These are phyloP conservation scores for Tulasnella sp. DNA, from an alignment of 768 basidiomycete species.

Conservation along the genomic window DNA sequence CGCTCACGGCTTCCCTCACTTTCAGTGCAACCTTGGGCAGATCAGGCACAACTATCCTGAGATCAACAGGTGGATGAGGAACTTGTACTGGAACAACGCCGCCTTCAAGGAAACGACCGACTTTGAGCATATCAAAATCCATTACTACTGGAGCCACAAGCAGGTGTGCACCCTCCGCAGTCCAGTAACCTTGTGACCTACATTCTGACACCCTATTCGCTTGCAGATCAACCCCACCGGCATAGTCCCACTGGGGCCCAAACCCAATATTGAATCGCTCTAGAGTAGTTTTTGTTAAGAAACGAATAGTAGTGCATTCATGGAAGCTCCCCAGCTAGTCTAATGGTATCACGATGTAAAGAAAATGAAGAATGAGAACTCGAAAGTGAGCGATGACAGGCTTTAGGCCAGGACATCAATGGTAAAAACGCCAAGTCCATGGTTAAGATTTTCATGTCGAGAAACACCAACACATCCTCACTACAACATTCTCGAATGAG, in stretches of 20 bases:
- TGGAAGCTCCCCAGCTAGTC: too few relatives aligned
- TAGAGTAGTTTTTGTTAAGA: not conserved
- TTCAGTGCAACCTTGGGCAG: constrained; percentile 14
- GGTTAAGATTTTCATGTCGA: not conserved
- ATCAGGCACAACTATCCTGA: constrained; percentile 64
- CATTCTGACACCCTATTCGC: not conserved
- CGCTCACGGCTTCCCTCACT: not conserved
- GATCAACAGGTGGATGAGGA: constrained; percentile 77
- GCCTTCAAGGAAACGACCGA: constrained; percentile 83
- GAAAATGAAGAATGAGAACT: not conserved
- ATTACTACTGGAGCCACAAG: constrained; percentile 38
- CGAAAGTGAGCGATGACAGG: too few relatives aligned
- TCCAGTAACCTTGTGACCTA: not conserved
- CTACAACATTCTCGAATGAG: not conserved
- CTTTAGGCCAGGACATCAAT: not conserved
- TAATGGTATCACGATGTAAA: not conserved
- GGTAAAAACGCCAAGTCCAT: not conserved
- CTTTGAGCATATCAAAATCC: constrained; percentile 79
- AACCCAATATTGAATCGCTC: constrained; percentile 4
- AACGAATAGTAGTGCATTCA: not conserved
- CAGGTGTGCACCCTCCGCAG: not conserved
- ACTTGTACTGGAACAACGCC: constrained; percentile 82
- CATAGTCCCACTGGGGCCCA: constrained; percentile 12
- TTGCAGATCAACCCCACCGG: constrained; percentile 9
- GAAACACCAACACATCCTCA: not conserved